phyloP scores from a whole-genome alignment of 352 stramenopile genomes.

The Globisporangium parvum region DNA sequence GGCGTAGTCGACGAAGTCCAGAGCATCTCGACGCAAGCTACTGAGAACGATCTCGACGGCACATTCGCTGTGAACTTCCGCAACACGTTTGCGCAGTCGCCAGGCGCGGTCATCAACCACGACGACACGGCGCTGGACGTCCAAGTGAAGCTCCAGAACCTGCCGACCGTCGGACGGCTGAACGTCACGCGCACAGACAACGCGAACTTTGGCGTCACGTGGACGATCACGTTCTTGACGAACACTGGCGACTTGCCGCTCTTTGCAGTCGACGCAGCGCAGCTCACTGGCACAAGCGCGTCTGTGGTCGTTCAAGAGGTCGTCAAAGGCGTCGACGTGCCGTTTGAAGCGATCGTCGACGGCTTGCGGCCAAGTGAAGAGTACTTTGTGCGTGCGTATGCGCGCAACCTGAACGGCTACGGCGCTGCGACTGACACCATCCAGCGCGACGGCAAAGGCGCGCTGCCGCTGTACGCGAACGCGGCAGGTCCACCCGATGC shows the following conservation, averaged over 20 bases:
- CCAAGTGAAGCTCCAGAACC: conserved; percentile 64
- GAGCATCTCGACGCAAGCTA: conserved; percentile 35
- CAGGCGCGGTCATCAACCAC: conserved; percentile 48
- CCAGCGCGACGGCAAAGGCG: conserved; percentile 54
- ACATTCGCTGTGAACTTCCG: conserved; percentile 68
- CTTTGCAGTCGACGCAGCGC: conserved; percentile 28
- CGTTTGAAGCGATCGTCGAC: conserved; percentile 60
- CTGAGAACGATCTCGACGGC: conserved; percentile 35
- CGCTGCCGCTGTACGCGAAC: conserved; percentile 35
- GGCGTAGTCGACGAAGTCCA: conserved; percentile 65
- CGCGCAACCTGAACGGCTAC: conserved; percentile 67
- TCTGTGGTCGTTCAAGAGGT: conserved; percentile 41
- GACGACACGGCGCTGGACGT: conserved; percentile 67
- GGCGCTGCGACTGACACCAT: conserved; percentile 45
- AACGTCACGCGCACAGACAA: conserved; percentile 51
- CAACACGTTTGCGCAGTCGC: conserved; percentile 29
- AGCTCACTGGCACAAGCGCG: conserved; percentile 41
- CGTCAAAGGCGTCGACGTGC: conserved; percentile 45
- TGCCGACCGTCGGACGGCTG: conserved; percentile 53
- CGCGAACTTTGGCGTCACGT: conserved; percentile 42
- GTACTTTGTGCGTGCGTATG: conserved; percentile 65
- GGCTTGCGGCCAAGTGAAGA: conserved; percentile 32
- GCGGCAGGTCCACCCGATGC: conserved; percentile 28
- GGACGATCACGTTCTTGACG: conserved; percentile 62
- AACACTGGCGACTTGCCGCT: conserved; percentile 63